Evolutionary conservation across 2,329 filamentous ascomycete species (phyloP).

Genomic region (Clonostachys rosea): DNA sequence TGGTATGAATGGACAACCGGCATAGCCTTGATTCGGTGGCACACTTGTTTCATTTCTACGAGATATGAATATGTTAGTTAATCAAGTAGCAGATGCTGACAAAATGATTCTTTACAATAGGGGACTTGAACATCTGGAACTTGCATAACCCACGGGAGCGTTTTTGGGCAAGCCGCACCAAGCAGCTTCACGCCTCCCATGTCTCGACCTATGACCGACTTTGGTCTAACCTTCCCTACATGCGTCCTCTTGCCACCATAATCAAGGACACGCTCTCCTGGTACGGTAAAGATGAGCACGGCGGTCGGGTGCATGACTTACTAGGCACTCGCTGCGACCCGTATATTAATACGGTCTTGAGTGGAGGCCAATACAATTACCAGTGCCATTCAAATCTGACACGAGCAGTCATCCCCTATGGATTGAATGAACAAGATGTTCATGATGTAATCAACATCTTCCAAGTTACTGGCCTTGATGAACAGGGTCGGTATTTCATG

Average conservation of each 20-base stretch:
- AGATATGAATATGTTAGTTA: too few relatives aligned
- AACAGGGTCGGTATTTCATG: conserved; percentile 73
- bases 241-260: conserved; percentile 11
- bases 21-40: too few relatives aligned
- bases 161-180: conserved; percentile 22
- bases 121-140: conserved; percentile 17
- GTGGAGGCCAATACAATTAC: conserved; percentile 66
- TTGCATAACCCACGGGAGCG: not conserved
- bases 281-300: conserved; percentile 34
- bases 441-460: conserved; percentile 87
- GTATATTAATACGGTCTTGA: conserved; percentile 73
- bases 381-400: conserved; percentile 82
- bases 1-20: conserved; percentile 9
- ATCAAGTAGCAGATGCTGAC: too few relatives aligned
- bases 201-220: conserved; percentile 67
- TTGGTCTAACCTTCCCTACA: conserved; percentile 51
- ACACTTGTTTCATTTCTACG: too few relatives aligned
- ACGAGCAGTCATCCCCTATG: conserved; percentile 64
- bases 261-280: conserved; percentile 8
- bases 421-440: conserved; percentile 67
- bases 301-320: conserved; percentile 70
- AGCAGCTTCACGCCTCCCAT: conserved; percentile 72
- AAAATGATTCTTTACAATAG: conserved; percentile 15
- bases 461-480: conserved; percentile 75
- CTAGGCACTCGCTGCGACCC: conserved; percentile 81